Evolutionary conservation across 1,284 basidiomycete species (phyloP).

Genomic region (Microbotryomycetes sp.): DNA sequence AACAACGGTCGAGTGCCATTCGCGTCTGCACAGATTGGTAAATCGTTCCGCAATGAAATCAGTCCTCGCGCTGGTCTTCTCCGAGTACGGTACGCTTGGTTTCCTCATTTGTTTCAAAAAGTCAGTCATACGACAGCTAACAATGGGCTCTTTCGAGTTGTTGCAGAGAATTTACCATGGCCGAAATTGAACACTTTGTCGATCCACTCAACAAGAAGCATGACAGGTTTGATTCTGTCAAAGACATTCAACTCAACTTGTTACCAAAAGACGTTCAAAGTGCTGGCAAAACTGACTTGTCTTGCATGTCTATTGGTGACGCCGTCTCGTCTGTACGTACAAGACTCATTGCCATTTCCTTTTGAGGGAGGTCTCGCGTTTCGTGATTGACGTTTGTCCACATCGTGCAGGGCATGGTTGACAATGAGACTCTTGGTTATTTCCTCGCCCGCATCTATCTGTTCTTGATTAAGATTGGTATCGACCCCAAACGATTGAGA

Average conservation of each 20-base stretch:
- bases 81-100: constrained; percentile 58
- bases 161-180: constrained; percentile 91
- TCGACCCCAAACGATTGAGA: constrained; percentile 74
- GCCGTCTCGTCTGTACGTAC: constrained; percentile 60
- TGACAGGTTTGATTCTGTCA: constrained; percentile 72
- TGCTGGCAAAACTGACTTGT: constrained; percentile 63
- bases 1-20: constrained; percentile 96
- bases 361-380: neutral
- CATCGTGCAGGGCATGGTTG: constrained; percentile 62
- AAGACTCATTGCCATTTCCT: neutral
- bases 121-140: neutral
- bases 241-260: constrained; percentile 66
- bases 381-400: neutral
- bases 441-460: constrained; percentile 89
- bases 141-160: neutral
- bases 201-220: constrained; percentile 92
- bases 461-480: constrained; percentile 88
- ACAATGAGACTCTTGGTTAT: constrained; percentile 96
- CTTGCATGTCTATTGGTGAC: constrained; percentile 71
- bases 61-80: constrained; percentile 91
- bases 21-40: constrained; percentile 93
- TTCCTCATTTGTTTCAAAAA: neutral
- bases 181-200: constrained; percentile 98
- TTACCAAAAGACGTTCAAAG: constrained; percentile 78
- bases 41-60: constrained; percentile 97